These are phyloP conservation scores for Candida golubevii DNA, from an alignment of 805 yeast species.

Conservation along the genomic window DNA sequence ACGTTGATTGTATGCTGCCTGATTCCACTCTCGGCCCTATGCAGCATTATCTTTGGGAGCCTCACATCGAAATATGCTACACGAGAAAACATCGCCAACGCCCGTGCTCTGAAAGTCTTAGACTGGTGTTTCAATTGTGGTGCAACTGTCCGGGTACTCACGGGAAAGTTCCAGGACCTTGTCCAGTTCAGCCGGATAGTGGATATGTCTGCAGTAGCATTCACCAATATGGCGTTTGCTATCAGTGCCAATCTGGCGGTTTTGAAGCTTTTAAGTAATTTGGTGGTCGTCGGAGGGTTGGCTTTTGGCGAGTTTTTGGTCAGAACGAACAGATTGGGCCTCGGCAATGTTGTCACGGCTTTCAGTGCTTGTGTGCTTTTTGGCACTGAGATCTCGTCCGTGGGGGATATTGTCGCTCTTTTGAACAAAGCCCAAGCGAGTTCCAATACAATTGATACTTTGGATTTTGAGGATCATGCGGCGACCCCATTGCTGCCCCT, in stretches of 20 bases:
- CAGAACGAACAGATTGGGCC: slow-evolving; percentile 40
- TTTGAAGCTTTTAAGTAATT: slow-evolving; percentile 52
- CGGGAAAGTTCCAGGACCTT: slow-evolving; percentile 52
- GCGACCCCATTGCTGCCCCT: too few relatives aligned
- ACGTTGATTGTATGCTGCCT: slow-evolving; percentile 74
- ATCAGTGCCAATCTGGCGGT: slow-evolving; percentile 54
- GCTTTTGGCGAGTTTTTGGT: slow-evolving; percentile 84
- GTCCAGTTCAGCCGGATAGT: slow-evolving; percentile 37
- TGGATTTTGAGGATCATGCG: slow-evolving; percentile 15
- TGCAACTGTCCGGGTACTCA: slow-evolving; percentile 56
- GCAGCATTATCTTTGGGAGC: slow-evolving; percentile 49
- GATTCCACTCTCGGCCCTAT: slow-evolving; percentile 58
- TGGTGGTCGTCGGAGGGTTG: slow-evolving; percentile 87
- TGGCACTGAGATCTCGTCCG: slow-evolving; percentile 54
- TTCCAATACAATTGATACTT: slow-evolving; percentile 42
- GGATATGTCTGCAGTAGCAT: slow-evolving; percentile 34
- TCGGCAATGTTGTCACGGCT: slow-evolving; percentile 73
- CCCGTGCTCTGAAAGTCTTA: slow-evolving; percentile 54
- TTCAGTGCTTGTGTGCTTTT: slow-evolving; percentile 76
- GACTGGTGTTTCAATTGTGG: slow-evolving; percentile 69
- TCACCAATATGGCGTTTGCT: slow-evolving; percentile 42
- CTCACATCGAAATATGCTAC: slow-evolving; percentile 47
- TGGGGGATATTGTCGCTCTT: slow-evolving; percentile 54
- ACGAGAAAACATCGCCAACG: slow-evolving; percentile 53
- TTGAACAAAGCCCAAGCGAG: slow-evolving; percentile 75